Conservation (phyloP, 495 filamentous ascomycete genomes). For the Daldinia decipiens region DNA sequence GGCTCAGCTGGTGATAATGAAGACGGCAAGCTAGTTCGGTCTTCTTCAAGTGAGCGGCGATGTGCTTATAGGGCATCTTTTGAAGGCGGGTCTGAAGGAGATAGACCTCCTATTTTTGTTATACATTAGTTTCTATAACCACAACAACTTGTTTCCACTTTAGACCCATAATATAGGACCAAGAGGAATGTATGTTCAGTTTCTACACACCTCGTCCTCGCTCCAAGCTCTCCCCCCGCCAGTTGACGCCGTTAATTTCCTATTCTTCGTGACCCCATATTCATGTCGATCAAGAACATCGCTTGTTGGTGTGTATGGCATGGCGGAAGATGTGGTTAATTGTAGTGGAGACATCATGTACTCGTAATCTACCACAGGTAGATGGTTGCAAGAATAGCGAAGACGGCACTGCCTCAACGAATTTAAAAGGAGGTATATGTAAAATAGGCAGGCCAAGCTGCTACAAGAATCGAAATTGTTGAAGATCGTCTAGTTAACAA, state of each 20-base stretch:
- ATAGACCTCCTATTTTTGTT: slow-evolving; percentile 73
- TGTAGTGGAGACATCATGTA: slow-evolving; percentile 60
- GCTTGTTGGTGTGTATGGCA: slow-evolving; percentile 56
- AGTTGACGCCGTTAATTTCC: slow-evolving; percentile 69
- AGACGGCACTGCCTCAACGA: slow-evolving; percentile 36
- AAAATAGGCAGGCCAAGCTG: slow-evolving; percentile 46
- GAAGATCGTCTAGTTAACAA: slow-evolving; percentile 33
- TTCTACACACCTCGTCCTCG: slow-evolving; percentile 73
- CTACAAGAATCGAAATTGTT: slow-evolving; percentile 45
- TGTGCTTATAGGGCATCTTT: slow-evolving; percentile 91
- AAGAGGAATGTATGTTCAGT: slow-evolving; percentile 3
- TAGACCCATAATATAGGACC: not conserved
- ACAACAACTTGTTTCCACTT: not conserved
- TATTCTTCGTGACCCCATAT: slow-evolving; percentile 66
- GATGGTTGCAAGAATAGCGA: slow-evolving; percentile 15
- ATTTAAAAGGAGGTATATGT: slow-evolving; percentile 32
- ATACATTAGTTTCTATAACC: slow-evolving; percentile 34
- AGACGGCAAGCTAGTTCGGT: slow-evolving; percentile 86
- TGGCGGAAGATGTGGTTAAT: slow-evolving; percentile 53
- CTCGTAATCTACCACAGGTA: slow-evolving; percentile 15
- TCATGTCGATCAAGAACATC: slow-evolving; percentile 63
- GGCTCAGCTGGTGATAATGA: slow-evolving; percentile 85
- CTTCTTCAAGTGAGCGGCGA: slow-evolving; percentile 83
- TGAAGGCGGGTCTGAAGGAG: slow-evolving; percentile 83
- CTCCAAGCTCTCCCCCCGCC: slow-evolving; percentile 81